Base-by-base conservation (phyloP, 2,329 filamentous ascomycete species). In the Fusarium euwallaceae region DNA sequence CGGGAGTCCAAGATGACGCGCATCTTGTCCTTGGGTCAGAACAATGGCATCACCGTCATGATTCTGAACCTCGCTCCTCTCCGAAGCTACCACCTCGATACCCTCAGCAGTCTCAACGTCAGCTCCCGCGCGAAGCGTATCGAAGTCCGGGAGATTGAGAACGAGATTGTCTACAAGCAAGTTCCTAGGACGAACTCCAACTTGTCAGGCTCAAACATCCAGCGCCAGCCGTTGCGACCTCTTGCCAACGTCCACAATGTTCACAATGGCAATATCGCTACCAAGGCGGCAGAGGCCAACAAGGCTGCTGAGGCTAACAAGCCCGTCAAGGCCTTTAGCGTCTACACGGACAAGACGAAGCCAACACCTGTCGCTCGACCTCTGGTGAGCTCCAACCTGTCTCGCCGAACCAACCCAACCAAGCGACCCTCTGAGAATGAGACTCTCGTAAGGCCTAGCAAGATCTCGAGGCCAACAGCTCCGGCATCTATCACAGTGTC, bases 1-100 rank as follows among this genome's bases (percentile, higher is more conserved):
- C 90, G 96, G 66, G 96, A 98, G 81, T 97, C 94, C 64, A 98
- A 98, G 86, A 98, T 98, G 96, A 98, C 97, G 1, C 90, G 96
- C 56, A 98, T 98, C 65, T 84, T 98, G 29, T 96, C 94, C 0
- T 85, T 98, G 10, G 96, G 96, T 4, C 96, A 98, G 84, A 98
- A 98, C 84, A 95, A 97, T 74, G 96, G 97, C 61, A 91, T 98
- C 76, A 98, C 95, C 0, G 90, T 98, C 80, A 98, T 98, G 97
- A 97, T 98, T 68, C 87, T 98, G 41, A 98, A 98, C 80, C 89
- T 98, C 4, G 94, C 96, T 0, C 95, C 97, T 0, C 88, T 97
- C n/a, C 91, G 94, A 72, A 95, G 94, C 77, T 98, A 97, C 81
- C 96, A 98, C 80, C 88, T 98, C 43, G 96, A 98, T 81, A 98